A percentile compares a stretch with the other conserved stretches of the same genome.
phyloP scores from a whole-genome alignment of 768 basidiomycete species.

The Amanita muscaria region DNA sequence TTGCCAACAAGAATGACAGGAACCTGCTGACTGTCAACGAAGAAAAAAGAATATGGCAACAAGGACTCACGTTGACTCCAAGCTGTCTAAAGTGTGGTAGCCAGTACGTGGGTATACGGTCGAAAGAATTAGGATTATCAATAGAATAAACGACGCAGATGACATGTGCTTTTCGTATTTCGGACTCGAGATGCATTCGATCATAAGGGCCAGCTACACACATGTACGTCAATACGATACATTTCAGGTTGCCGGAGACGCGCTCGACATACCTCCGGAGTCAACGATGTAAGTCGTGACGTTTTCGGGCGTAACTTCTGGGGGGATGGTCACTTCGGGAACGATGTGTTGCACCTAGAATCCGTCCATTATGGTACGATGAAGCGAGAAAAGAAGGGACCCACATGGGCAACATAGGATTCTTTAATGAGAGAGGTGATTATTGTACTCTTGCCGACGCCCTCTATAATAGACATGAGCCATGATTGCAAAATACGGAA shows the following conservation, averaged over 20 bases:
- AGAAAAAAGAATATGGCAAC: neutral
- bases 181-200: slow-evolving; percentile 81
- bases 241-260: neutral
- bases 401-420: slow-evolving; percentile 82
- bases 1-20: slow-evolving; percentile 97
- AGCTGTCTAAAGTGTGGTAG: slow-evolving; percentile 89
- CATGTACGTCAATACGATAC: slow-evolving; percentile 7
- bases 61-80: slow-evolving; percentile 76
- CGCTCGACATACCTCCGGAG: slow-evolving; percentile 70
- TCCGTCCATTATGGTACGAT: neutral
- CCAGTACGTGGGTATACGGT: slow-evolving; percentile 98
- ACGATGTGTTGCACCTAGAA: slow-evolving; percentile 86
- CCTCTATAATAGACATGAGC: slow-evolving; percentile 46
- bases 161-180: slow-evolving; percentile 95
- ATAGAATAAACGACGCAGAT: slow-evolving; percentile 97
- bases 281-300: slow-evolving; percentile 98
- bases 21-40: slow-evolving; percentile 40
- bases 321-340: slow-evolving; percentile 96
- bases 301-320: slow-evolving; percentile 94
- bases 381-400: slow-evolving; percentile 8
- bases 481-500: slow-evolving; percentile 9
- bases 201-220: slow-evolving; percentile 77
- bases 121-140: slow-evolving; percentile 93
- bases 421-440: slow-evolving; percentile 96
- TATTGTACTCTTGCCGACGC: slow-evolving; percentile 96